Base-by-base conservation (phyloP, 2,329 filamentous ascomycete genomes). In the Diplodia seriata region DNA sequence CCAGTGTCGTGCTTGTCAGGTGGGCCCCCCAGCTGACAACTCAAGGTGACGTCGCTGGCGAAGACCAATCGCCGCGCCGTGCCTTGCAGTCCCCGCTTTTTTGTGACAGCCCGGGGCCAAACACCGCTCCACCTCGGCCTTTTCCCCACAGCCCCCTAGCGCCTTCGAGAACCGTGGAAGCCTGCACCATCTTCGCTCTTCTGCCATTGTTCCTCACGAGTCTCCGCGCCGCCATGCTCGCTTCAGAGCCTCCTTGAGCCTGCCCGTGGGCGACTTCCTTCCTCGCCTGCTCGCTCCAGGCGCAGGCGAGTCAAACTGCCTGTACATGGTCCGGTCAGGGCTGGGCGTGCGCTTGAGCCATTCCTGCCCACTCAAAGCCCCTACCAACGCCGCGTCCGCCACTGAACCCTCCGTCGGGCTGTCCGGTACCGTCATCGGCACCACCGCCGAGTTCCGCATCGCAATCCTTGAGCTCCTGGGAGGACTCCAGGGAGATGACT, bases 331-430 rank as follows among this genome's bases (percentile, higher is more conserved):
- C 33, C 73, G 72, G 38, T 73, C 71, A 1, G 75, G 76, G 61
- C 76, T 77, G 2, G 75, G 75, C 6, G 74, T 76, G 40, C 69
- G 71, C 36, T 70, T 65, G 18, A 69, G 66, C 75, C 76, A 77
- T 8, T 75, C 73, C 23, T 53, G 31, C 18, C 23, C 43, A 18
- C n/a, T 26, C 49, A 54, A 14, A 4, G 55, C 43, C 36, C 47
- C 55, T n/a, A 57, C 64, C 51, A 36, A 29, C 26, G 64, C 40
- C 40, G 18, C 31, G 7, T 67, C 64, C 40, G 59, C 47, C 59
- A 63, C 59, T 31, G 59, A 38, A 51, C 59, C 31, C 29, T 38
- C 51, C 59, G 59, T 63, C 29, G 43, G 43, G 9, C 59, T 63
- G 31, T 63, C 47, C 47, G 43, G 29, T 1, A 38, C 20, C 59